phyloP scores from a whole-genome alignment of 148 eudicot genomes.

The Agrostemma githago region DNA sequence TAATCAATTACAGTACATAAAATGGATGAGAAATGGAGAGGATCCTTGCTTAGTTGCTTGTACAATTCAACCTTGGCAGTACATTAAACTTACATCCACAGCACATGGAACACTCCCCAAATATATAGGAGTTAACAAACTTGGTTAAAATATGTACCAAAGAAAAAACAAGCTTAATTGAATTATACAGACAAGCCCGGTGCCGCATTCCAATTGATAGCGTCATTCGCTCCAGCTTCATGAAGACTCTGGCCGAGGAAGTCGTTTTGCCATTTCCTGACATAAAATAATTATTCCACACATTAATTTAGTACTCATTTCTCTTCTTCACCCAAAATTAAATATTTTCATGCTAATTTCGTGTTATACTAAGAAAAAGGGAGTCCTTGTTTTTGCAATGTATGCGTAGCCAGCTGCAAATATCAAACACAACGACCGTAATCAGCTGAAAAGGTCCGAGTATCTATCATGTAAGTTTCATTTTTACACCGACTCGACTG shows the following conservation, averaged over 20 bases:
- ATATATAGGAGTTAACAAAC: neutral
- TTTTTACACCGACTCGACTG: too few species aligned
- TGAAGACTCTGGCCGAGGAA: constrained; percentile 29
- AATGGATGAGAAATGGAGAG: too few species aligned
- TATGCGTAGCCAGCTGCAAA: neutral
- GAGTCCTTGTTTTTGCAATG: neutral
- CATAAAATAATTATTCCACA: constrained; percentile 1
- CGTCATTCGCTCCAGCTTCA: neutral
- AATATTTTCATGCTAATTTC: too few species aligned
- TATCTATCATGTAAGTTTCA: too few species aligned
- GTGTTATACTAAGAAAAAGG: too few species aligned
- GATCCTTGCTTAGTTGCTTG: too few species aligned
- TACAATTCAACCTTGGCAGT: neutral
- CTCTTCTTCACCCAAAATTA: too few species aligned
- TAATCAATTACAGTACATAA: too few species aligned
- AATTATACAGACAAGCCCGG: constrained; percentile 3
- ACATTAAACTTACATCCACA: constrained; percentile 10
- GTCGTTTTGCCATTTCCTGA: constrained; percentile 35
- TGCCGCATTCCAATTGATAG: neutral
- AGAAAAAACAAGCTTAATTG: neutral
- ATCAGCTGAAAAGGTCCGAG: too few species aligned
- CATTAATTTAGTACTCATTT: too few species aligned
- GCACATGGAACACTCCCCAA: neutral
- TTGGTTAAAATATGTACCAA: neutral
- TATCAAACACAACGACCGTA: neutral